These are phyloP conservation scores for Hypoxylon crocopeplum DNA, from an alignment of 495 filamentous ascomycete genomes.

Conservation along the genomic window DNA sequence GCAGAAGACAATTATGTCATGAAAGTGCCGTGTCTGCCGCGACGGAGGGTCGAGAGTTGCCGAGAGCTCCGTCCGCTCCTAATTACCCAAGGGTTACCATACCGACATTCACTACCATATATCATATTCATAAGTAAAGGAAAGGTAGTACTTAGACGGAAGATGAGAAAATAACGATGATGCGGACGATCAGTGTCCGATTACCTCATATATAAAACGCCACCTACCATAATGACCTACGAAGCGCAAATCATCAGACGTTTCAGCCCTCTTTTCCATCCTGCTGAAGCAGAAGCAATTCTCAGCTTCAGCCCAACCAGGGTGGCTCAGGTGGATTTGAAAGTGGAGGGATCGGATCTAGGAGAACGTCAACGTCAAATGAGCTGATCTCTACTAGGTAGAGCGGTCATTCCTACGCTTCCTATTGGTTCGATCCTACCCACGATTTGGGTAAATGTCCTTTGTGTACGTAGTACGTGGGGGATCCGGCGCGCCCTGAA, in stretches of 20 bases:
- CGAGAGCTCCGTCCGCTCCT: constrained; percentile 13
- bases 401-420: constrained; percentile 9
- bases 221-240: not conserved
- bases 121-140: no score
- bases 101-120: not conserved
- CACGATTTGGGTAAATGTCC: constrained; percentile 15
- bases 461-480: not conserved
- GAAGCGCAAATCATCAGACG: constrained; percentile 13
- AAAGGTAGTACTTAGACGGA: no score
- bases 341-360: constrained; percentile 15
- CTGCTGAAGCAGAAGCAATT: not conserved
- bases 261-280: constrained; percentile 18
- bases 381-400: constrained; percentile 20
- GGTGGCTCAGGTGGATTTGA: not conserved
- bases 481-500: not conserved
- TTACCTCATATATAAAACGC: no score
- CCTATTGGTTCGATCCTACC: constrained; percentile 31
- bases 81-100: not conserved
- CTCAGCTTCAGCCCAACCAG: constrained; percentile 7
- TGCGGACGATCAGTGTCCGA: no score
- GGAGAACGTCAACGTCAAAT: constrained; percentile 19
- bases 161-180: no score
- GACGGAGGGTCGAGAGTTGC: constrained; percentile 2
- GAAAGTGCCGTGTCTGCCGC: constrained; percentile 23
- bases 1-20: not conserved